Evolutionary conservation across 2,329 filamentous ascomycete species (phyloP).

Genomic region (Lasiodiplodia citricola): DNA sequence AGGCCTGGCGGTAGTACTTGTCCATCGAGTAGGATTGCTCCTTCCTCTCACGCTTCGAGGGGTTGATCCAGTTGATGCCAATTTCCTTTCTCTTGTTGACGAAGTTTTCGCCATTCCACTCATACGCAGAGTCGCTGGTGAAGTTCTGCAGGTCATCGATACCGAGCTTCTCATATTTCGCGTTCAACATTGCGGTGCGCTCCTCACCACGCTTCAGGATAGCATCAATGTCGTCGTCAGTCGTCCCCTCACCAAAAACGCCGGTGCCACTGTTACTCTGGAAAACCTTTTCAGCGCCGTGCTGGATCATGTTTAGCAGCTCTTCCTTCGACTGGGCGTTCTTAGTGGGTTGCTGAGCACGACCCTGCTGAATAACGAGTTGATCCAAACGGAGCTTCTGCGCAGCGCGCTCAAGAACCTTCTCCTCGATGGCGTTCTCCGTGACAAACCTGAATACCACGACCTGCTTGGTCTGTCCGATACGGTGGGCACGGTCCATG

Average conservation of each 20-base stretch:
- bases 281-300: slow-evolving; percentile 96
- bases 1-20: slow-evolving; percentile 93
- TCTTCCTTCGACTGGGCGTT: slow-evolving; percentile 95
- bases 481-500: slow-evolving; percentile 98
- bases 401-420: slow-evolving; percentile 93
- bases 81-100: slow-evolving; percentile 86
- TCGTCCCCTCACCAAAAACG: slow-evolving; percentile 61
- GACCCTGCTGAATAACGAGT: slow-evolving; percentile 96
- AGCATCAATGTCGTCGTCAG: slow-evolving; percentile 87
- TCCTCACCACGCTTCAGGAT: slow-evolving; percentile 87
- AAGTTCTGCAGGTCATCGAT: slow-evolving; percentile 98
- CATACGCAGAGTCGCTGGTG: slow-evolving; percentile 94
- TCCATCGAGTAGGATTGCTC: slow-evolving; percentile 98
- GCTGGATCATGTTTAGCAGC: slow-evolving; percentile 96
- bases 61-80: slow-evolving; percentile 95
- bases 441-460: slow-evolving; percentile 96
- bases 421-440: slow-evolving; percentile 97
- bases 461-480: slow-evolving; percentile 98
- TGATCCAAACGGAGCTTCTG: slow-evolving; percentile 97
- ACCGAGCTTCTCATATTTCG: slow-evolving; percentile 94
- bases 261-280: slow-evolving; percentile 71
- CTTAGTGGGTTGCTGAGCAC: slow-evolving; percentile 88
- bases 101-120: slow-evolving; percentile 98
- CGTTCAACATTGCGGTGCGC: slow-evolving; percentile 86
- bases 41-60: slow-evolving; percentile 96